Conservation (phyloP, 345 rosid species). For the Aquilaria yunnanensis region DNA sequence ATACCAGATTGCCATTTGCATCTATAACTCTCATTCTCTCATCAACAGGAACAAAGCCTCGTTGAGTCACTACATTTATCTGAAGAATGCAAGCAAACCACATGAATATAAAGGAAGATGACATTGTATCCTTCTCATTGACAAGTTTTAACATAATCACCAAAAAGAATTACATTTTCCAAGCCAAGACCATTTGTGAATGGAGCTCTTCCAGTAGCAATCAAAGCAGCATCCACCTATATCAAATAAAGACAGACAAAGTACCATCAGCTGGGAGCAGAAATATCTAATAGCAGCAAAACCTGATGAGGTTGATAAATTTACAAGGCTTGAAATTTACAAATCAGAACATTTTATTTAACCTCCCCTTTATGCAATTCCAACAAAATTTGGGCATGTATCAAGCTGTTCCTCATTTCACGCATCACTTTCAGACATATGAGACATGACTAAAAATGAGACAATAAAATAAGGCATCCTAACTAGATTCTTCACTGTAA, state of each 20-base stretch:
- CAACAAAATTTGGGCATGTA: too few species aligned
- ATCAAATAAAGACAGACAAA: slow-evolving; percentile 13
- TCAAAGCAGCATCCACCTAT: slow-evolving; percentile 95
- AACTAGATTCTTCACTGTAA: too few species aligned
- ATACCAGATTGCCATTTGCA: slow-evolving; percentile 68
- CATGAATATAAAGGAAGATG: slow-evolving; percentile 1
- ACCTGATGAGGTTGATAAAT: slow-evolving; percentile 2
- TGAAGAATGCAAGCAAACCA: slow-evolving; percentile 18
- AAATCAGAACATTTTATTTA: too few species aligned
- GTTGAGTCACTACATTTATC: slow-evolving; percentile 84
- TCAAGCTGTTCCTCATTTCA: too few species aligned
- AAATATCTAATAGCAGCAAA: not conserved
- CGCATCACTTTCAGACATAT: too few species aligned
- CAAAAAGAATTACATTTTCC: slow-evolving; percentile 59
- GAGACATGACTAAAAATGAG: too few species aligned
- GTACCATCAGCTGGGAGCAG: not conserved
- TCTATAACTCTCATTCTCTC: slow-evolving; percentile 87
- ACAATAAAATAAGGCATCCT: too few species aligned
- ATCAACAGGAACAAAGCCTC: slow-evolving; percentile 91
- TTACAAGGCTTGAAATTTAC: not conserved
- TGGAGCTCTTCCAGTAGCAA: slow-evolving; percentile 99
- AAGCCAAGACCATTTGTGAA: slow-evolving; percentile 96
- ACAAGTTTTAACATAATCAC: not conserved
- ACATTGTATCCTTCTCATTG: not conserved
- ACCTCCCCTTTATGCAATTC: too few species aligned